Percentiles rank a stretch among this genome's conserved stretches.
These are phyloP conservation scores for Boletus reticuloceps DNA, from an alignment of 768 basidiomycete species.

Conservation along the genomic window DNA sequence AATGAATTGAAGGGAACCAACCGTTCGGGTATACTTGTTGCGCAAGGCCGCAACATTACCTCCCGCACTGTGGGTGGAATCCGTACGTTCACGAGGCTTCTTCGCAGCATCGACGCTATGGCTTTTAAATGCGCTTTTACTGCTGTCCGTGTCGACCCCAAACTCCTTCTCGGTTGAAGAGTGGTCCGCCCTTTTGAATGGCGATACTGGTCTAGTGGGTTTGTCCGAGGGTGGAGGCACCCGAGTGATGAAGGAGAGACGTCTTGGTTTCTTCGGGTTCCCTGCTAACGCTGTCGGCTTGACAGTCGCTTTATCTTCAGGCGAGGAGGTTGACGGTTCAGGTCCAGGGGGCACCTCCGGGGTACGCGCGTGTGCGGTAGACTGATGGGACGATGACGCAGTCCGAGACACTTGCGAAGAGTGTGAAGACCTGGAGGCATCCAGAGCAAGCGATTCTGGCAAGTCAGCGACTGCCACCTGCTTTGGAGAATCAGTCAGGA, in stretches of 20 bases:
- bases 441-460: slow-evolving; percentile 3
- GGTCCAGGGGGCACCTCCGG: neutral
- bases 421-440: slow-evolving; percentile 1
- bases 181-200: slow-evolving; percentile 21
- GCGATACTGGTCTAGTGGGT: slow-evolving; percentile 8
- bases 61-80: slow-evolving; percentile 51
- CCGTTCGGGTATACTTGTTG: slow-evolving; percentile 56
- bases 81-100: slow-evolving; percentile 44
- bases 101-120: slow-evolving; percentile 32
- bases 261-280: slow-evolving; percentile 15
- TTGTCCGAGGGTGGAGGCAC: slow-evolving; percentile 17
- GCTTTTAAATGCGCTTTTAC: slow-evolving; percentile 21
- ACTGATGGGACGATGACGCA: slow-evolving; percentile 3
- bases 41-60: slow-evolving; percentile 71
- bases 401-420: slow-evolving; percentile 6
- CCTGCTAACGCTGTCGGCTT: neutral
- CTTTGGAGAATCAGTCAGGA: slow-evolving; percentile 22
- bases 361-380: neutral
- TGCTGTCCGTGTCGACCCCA: slow-evolving; percentile 25
- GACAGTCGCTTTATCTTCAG: neutral
- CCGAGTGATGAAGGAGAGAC: slow-evolving; percentile 21
- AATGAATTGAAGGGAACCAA: slow-evolving; percentile 33
- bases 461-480: slow-evolving; percentile 1
- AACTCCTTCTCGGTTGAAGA: slow-evolving; percentile 33
- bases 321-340: neutral